Percentiles rank a stretch among this genome's conserved stretches.
These are phyloP conservation scores for Meyerozyma sp. DNA, from an alignment of 1,139 yeast genomes.

Conservation along the genomic window DNA sequence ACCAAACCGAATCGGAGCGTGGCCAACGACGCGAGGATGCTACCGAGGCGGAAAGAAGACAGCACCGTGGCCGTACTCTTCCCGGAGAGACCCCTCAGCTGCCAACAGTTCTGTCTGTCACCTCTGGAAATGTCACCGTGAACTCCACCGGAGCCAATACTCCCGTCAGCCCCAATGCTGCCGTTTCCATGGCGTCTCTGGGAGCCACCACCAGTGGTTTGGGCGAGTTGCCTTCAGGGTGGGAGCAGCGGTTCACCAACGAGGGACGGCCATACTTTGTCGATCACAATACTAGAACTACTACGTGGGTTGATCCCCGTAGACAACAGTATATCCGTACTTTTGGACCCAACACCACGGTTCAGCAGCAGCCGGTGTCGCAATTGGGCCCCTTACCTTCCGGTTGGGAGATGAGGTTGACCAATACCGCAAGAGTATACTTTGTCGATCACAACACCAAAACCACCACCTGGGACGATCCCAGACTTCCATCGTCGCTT, in stretches of 20 bases:
- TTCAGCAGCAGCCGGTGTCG: constrained; percentile 97
- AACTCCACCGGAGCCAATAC: constrained; percentile 41
- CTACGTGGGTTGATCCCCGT: constrained; percentile 99
- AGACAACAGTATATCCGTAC: constrained; percentile 97
- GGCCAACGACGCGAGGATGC: constrained; percentile 54
- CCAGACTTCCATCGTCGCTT: constrained; percentile 91
- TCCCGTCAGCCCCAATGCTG: constrained; percentile 62
- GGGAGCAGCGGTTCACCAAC: constrained; percentile 98
- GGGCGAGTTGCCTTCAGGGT: constrained; percentile 96
- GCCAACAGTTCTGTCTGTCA: constrained; percentile 24
- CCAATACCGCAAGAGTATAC: constrained; percentile 96
- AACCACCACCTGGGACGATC: constrained; percentile 99
- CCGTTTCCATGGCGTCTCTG: constrained; percentile 76
- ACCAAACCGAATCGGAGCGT: constrained; percentile 63
- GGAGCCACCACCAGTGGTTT: constrained; percentile 94
- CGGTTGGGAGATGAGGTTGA: constrained; percentile 99
- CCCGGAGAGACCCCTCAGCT: constrained; percentile 64
- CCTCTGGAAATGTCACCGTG: constrained; percentile 42
- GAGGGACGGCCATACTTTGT: constrained; percentile 98
- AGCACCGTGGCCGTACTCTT: constrained; percentile 83
- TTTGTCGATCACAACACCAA: constrained; percentile 98
- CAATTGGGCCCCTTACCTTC: constrained; percentile 97
- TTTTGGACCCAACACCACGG: constrained; percentile 82
- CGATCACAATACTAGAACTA: constrained; percentile 96
- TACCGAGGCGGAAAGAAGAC: constrained; percentile 85